Conservation (phyloP, 768 basidiomycete genomes). For the Strobilomyces confusus region DNA sequence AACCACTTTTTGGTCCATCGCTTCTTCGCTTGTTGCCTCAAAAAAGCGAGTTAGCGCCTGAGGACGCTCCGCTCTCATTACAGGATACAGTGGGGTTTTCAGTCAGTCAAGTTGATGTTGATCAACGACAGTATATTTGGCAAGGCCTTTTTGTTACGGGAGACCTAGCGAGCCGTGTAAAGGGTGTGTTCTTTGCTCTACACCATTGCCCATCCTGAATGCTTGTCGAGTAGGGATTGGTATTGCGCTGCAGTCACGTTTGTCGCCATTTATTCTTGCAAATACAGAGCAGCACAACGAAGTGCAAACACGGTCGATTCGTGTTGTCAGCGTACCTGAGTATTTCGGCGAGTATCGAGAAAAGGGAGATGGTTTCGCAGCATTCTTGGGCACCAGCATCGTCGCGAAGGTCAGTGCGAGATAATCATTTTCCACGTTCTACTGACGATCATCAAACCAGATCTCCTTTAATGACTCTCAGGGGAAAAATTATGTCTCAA, state of each 20-base stretch:
- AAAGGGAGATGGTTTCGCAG: slow-evolving; percentile 74
- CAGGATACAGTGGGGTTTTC: slow-evolving; percentile 67
- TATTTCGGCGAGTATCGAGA: slow-evolving; percentile 91
- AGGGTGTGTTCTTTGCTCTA: slow-evolving; percentile 44
- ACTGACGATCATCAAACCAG: slow-evolving; percentile 33
- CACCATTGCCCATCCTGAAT: not conserved
- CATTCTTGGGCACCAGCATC: slow-evolving; percentile 79
- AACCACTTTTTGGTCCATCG: slow-evolving; percentile 78
- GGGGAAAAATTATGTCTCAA: slow-evolving; percentile 71
- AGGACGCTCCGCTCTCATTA: slow-evolving; percentile 39
- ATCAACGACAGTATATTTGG: slow-evolving; percentile 70
- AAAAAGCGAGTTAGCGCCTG: slow-evolving; percentile 22
- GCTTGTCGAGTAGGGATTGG: slow-evolving; percentile 46
- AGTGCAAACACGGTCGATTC: slow-evolving; percentile 63
- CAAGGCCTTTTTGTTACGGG: slow-evolving; percentile 80
- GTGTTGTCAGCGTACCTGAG: slow-evolving; percentile 69
- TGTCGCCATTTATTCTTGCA: slow-evolving; percentile 57
- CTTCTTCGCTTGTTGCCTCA: slow-evolving; percentile 42
- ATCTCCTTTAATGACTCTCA: slow-evolving; percentile 69
- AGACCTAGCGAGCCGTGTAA: slow-evolving; percentile 64
- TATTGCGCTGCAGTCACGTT: slow-evolving; percentile 65
- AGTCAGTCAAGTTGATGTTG: slow-evolving; percentile 57
- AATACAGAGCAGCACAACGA: slow-evolving; percentile 66
- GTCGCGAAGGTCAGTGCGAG: slow-evolving; percentile 65
- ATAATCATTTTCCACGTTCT: not conserved